These are phyloP conservation scores for Hymenoscyphus fraxineus DNA, from an alignment of 2,329 filamentous ascomycete genomes.

Conservation along the genomic window DNA sequence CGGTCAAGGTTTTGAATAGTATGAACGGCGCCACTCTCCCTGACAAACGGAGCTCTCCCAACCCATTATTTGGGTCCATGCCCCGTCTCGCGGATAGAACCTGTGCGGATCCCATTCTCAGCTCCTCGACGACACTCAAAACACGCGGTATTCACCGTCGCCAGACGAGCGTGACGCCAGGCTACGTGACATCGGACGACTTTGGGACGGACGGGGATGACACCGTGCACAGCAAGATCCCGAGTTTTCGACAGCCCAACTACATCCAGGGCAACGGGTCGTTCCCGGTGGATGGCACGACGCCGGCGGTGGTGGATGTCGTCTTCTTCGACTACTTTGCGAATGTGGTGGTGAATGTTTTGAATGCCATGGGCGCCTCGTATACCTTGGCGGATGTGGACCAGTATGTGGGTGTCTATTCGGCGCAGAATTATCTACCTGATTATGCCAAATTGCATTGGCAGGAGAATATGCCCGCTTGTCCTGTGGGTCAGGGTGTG, in stretches of 20 bases:
- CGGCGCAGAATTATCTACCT: constrained; percentile 33
- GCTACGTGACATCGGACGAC: constrained; percentile 87
- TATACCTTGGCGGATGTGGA: constrained; percentile 30
- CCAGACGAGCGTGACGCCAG: constrained; percentile 45
- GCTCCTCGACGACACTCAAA: constrained; percentile 18
- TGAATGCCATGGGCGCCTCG: constrained; percentile 45
- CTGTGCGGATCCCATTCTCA: constrained; percentile 27
- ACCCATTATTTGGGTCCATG: constrained; percentile 17
- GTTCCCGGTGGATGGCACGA: constrained; percentile 50
- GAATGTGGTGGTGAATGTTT: constrained; percentile 69
- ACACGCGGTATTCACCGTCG: constrained; percentile 29
- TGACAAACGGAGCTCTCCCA: constrained; percentile 19
- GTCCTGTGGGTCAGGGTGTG: constrained; percentile 29
- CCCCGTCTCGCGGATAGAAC: constrained; percentile 32
- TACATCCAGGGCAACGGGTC: constrained; percentile 67
- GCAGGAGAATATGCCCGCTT: constrained; percentile 31
- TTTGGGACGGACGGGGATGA: constrained; percentile 81
- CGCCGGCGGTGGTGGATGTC: constrained; percentile 72
- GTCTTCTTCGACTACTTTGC: constrained; percentile 90
- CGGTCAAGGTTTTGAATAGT: constrained; percentile 59
- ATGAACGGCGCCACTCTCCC: constrained; percentile 48
- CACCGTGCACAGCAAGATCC: constrained; percentile 71
- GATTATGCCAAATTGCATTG: constrained; percentile 33
- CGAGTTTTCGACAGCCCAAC: constrained; percentile 75
- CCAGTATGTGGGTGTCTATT: constrained; percentile 28